Conservation (phyloP, 139 green algal genomes). For the Edaphochlamys debaryana region DNA sequence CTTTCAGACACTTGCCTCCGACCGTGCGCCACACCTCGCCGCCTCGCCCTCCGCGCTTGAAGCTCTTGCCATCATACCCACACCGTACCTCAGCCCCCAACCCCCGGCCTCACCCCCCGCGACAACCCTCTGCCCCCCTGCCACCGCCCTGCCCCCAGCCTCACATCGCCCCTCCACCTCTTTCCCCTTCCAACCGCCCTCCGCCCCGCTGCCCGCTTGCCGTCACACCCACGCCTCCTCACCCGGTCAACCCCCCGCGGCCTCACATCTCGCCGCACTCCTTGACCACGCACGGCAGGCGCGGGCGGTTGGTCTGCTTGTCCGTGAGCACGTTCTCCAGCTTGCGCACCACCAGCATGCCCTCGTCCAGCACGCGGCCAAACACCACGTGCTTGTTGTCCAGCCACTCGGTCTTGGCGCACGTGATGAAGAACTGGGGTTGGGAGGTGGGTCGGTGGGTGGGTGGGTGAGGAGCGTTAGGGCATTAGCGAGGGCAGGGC, state of each 20-base stretch:
- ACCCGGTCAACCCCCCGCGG: not conserved
- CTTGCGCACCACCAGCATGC: constrained; percentile 92
- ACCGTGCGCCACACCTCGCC: too few relatives aligned
- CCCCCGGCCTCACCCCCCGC: too few relatives aligned
- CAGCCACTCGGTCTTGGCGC: constrained; percentile 93
- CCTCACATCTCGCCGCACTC: constrained; percentile 95
- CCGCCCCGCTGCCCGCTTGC: not conserved
- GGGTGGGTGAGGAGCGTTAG: not conserved
- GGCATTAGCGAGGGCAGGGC: not conserved
- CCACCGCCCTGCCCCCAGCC: too few relatives aligned
- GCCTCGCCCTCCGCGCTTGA: too few relatives aligned
- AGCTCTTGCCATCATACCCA: too few relatives aligned
- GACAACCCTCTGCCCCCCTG: too few relatives aligned
- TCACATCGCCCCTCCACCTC: too few relatives aligned
- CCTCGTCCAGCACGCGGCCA: constrained; percentile 84
- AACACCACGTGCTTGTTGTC: constrained; percentile 98
- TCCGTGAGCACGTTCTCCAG: constrained; percentile 91
- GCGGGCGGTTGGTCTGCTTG: constrained; percentile 87
- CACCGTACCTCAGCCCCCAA: too few relatives aligned
- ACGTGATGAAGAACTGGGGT: constrained; percentile 97
- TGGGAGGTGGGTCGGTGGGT: not conserved
- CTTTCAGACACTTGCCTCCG: too few relatives aligned
- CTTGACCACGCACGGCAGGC: constrained; percentile 81
- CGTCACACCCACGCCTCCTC: not conserved
- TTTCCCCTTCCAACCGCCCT: too few relatives aligned